Conservation (phyloP, 2,329 filamentous ascomycete genomes). For the Verticillium klebahnii region DNA sequence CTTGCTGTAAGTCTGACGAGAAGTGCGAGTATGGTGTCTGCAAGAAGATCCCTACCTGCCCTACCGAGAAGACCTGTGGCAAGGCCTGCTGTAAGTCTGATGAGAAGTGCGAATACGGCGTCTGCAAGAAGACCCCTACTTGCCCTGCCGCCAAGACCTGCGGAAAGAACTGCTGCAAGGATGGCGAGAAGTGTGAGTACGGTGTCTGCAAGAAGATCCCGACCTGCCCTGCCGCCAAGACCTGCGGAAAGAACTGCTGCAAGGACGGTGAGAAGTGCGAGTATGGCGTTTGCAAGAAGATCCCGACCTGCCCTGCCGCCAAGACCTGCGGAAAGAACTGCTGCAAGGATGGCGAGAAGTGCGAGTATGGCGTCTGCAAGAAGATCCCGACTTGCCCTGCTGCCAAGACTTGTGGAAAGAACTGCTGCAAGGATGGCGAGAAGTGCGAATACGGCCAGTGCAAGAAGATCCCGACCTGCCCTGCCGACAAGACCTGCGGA, state of each 20-base stretch:
- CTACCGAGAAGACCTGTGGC: not conserved
- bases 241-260: not conserved
- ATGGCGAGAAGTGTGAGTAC: no score
- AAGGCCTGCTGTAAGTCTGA: not conserved
- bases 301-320: not conserved
- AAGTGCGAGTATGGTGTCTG: not conserved
- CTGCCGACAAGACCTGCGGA: not conserved
- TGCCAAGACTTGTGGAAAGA: not conserved
- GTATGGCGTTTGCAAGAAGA: not conserved
- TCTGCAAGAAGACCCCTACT: not conserved
- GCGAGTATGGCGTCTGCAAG: not conserved
- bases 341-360: not conserved
- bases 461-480: not conserved
- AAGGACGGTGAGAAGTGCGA: not conserved
- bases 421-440: not conserved
- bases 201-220: not conserved
- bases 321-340: not conserved
- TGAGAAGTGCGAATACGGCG: not conserved
- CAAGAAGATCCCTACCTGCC: not conserved
- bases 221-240: not conserved
- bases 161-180: no score
- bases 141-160: not conserved
- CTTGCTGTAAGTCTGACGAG: not conserved
- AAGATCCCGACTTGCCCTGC: not conserved
- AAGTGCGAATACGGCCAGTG: not conserved